These are phyloP conservation scores for Porcisia hertigi DNA, from an alignment of 208 protist species.

Conservation along the genomic window DNA sequence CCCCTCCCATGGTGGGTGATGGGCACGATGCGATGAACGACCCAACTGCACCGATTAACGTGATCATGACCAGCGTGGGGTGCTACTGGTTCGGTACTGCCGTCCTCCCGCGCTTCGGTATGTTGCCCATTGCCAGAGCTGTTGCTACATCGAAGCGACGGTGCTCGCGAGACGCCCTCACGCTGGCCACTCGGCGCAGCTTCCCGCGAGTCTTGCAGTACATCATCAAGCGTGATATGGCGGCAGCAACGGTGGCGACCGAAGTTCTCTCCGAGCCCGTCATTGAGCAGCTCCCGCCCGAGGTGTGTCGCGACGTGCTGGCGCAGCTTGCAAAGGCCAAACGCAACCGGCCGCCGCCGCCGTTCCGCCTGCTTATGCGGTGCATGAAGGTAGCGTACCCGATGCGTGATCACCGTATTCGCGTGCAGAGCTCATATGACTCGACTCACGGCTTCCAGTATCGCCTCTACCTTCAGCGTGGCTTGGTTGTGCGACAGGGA, in stretches of 20 bases:
- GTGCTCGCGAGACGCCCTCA: constrained; percentile 54
- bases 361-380: constrained; percentile 33
- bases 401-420: constrained; percentile 47
- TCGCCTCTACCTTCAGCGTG: constrained; percentile 70
- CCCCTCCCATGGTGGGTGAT: background rate
- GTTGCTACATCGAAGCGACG: constrained; percentile 60
- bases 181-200: constrained; percentile 67
- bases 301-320: constrained; percentile 44
- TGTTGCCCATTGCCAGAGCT: constrained; percentile 67
- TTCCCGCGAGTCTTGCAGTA: constrained; percentile 74
- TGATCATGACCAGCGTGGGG: constrained; percentile 50
- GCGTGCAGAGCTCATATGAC: constrained; percentile 51
- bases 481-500: constrained; percentile 45
- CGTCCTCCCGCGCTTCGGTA: constrained; percentile 52
- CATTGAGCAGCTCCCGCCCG: constrained; percentile 58
- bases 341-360: constrained; percentile 7
- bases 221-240: constrained; percentile 49
- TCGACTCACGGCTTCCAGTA: constrained; percentile 54
- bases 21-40: background rate
- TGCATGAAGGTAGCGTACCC: constrained; percentile 43
- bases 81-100: constrained; percentile 82
- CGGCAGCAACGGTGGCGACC: constrained; percentile 44
- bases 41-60: constrained; percentile 32
- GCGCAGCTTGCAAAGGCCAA: constrained; percentile 24
- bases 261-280: constrained; percentile 64